Conservation (phyloP, 768 basidiomycete species). For the Mrakia gelida region DNA sequence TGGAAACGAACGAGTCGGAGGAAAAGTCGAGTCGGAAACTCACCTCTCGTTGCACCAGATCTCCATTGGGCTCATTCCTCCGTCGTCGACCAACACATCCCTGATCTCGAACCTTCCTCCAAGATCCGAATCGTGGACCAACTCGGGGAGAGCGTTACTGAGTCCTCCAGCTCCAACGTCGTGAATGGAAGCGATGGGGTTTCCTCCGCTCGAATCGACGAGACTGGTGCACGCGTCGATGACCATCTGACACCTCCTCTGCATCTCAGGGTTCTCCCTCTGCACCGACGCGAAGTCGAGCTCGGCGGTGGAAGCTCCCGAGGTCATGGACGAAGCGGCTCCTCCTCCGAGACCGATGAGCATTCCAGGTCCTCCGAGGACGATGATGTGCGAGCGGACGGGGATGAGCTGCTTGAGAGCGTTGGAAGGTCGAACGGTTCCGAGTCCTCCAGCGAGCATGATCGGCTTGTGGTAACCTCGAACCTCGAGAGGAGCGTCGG, state of each 20-base stretch:
- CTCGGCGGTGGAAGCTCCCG: conserved; percentile 83
- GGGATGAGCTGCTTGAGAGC: conserved; percentile 72
- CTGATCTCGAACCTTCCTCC: conserved; percentile 91
- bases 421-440: conserved; percentile 80
- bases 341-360: conserved; percentile 95
- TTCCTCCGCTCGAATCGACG: conserved; percentile 47
- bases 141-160: conserved; percentile 92
- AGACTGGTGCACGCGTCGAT: conserved; percentile 80
- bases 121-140: conserved; percentile 91
- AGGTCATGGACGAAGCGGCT: conserved; percentile 88
- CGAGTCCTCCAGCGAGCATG: conserved; percentile 97
- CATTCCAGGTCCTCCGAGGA: conserved; percentile 92
- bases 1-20: background rate
- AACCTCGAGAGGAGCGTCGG: conserved; percentile 54
- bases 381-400: conserved; percentile 79
- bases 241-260: conserved; percentile 93
- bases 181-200: conserved; percentile 91
- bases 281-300: conserved; percentile 98
- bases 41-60: conserved; percentile 95
- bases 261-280: conserved; percentile 97
- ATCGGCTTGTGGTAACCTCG: conserved; percentile 98
- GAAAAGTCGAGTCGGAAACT: background rate
- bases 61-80: conserved; percentile 97
- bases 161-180: conserved; percentile 97
- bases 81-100: conserved; percentile 85